phyloP scores from a whole-genome alignment of 176 grass and related monocot genomes.

The Canna indica region DNA sequence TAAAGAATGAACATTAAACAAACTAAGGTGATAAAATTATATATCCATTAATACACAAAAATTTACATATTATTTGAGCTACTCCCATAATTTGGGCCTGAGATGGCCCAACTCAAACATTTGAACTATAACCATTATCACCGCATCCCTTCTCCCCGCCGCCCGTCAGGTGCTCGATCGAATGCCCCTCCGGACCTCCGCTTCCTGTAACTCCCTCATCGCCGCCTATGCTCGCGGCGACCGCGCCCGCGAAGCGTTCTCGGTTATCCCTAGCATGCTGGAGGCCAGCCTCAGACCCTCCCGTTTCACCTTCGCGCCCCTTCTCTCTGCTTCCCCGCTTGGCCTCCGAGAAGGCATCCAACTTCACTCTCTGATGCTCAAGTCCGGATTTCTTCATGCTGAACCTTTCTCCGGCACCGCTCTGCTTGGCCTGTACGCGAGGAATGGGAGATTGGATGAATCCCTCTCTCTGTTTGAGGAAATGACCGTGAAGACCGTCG shows the following conservation, averaged over 20 bases:
- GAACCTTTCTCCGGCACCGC: constrained; percentile 50
- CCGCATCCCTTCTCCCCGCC: too few species aligned
- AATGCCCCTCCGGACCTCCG: constrained; percentile 28
- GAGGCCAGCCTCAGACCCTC: constrained; percentile 37
- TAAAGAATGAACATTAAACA: too few species aligned
- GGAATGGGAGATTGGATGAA: constrained; percentile 20
- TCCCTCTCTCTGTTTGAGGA: constrained; percentile 47
- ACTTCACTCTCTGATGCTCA: constrained; percentile 53
- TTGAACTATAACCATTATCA: too few species aligned
- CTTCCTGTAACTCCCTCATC: constrained; percentile 57
- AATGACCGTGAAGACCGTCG: constrained; percentile 48
- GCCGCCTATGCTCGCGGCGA: constrained; percentile 27
- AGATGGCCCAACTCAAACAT: too few species aligned
- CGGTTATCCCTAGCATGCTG: constrained; percentile 48
- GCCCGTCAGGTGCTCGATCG: constrained; percentile 18
- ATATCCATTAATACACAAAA: too few species aligned
- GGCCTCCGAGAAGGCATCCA: constrained; percentile 24
- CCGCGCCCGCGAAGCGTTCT: constrained; percentile 28
- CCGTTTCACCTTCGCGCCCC: constrained; percentile 52
- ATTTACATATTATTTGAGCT: too few species aligned
- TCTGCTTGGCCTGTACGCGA: constrained; percentile 34
- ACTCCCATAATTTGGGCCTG: too few species aligned
- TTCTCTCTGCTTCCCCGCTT: constrained; percentile 36
- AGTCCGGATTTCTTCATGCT: constrained; percentile 36
- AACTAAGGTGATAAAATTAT: too few species aligned